Conservation (phyloP, 306 rosid genomes). For the Rosa persica region DNA sequence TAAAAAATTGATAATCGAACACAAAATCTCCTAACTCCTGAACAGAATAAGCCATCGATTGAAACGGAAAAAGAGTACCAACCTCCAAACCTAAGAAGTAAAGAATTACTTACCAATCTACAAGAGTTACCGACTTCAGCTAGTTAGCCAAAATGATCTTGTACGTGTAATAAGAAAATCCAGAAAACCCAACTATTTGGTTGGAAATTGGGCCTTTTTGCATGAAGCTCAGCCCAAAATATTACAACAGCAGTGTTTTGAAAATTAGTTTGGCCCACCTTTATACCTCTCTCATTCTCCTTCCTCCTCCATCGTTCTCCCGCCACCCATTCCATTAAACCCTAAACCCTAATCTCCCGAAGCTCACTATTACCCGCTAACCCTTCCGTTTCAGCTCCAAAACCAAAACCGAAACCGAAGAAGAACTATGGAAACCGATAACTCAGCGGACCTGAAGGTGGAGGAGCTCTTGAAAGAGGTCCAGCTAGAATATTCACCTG, state of each 20-base stretch:
- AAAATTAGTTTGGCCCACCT: neutral
- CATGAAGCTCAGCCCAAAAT: neutral
- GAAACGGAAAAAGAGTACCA: too few species aligned
- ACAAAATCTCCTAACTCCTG: too few species aligned
- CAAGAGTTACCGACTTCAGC: too few species aligned
- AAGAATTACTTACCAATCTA: too few species aligned
- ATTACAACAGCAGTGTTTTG: neutral
- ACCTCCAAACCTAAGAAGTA: too few species aligned
- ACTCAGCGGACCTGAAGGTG: constrained; percentile 57
- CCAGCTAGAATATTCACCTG: constrained; percentile 37
- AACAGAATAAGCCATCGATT: too few species aligned
- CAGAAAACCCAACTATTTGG: too few species aligned
- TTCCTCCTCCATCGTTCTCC: neutral
- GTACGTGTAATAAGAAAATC: too few species aligned
- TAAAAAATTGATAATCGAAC: too few species aligned
- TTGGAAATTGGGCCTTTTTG: too few species aligned
- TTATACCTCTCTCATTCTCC: neutral
- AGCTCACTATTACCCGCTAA: neutral
- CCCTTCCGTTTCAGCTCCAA: neutral
- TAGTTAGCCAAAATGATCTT: too few species aligned
- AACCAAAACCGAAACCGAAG: neutral
- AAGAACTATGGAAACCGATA: constrained; percentile 28
- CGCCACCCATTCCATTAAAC: constrained; percentile 31
- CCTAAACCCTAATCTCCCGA: constrained; percentile 35
- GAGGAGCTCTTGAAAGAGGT: constrained; percentile 70